Conservation (phyloP, 2,329 filamentous ascomycete species). For the Cryphonectria nitschkei region DNA sequence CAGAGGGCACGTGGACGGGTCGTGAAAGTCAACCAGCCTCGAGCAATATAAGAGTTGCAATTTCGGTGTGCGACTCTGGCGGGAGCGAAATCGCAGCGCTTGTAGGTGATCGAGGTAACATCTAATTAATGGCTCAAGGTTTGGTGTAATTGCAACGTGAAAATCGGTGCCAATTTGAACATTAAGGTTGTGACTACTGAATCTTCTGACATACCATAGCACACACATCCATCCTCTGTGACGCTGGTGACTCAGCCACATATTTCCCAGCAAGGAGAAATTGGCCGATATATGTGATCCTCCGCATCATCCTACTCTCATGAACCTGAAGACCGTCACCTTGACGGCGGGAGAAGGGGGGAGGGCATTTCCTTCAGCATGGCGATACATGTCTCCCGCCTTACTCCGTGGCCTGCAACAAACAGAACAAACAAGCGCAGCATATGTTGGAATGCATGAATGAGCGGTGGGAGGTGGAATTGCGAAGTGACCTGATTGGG, state of each 20-base stretch:
- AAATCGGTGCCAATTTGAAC: neutral
- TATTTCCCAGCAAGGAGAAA: neutral
- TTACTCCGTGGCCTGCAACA: neutral
- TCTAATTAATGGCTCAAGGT: neutral
- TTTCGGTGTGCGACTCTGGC: neutral
- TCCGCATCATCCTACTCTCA: neutral
- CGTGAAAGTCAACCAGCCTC: neutral
- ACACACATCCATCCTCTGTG: neutral
- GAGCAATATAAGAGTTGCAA: neutral
- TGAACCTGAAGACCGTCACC: neutral
- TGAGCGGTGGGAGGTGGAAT: neutral
- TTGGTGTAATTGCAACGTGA: neutral
- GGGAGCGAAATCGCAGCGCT: neutral
- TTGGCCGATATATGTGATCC: neutral
- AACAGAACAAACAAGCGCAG: neutral
- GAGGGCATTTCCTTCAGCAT: neutral
- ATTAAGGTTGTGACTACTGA: neutral
- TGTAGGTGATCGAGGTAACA: neutral
- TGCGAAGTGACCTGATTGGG: neutral
- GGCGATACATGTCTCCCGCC: neutral
- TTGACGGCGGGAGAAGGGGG: neutral
- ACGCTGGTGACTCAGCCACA: neutral
- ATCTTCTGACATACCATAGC: neutral
- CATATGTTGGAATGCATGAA: neutral
- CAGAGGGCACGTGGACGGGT: neutral